Evolutionary conservation across 495 filamentous ascomycete species (phyloP), one percentile per base, ranked within the genome.

Genomic region (Aspergillus kassunensis): DNA sequence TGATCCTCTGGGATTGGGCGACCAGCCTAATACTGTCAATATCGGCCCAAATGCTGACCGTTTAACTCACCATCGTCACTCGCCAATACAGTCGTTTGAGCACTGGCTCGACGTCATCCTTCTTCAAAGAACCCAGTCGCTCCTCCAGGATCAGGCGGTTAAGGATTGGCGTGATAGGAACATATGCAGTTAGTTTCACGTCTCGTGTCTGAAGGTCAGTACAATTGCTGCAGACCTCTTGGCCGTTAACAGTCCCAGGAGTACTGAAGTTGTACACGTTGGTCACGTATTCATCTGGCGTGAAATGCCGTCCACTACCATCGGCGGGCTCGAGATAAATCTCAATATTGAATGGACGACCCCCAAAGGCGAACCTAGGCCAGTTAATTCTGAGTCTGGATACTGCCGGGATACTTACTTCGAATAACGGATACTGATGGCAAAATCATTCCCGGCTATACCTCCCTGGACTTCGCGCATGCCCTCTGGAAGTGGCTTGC

Each of bases 181-280:
- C 40, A 12, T 42, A 42, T 8, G 40, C 40, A 6, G 40, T 42
- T n/a, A 42, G 21, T 6, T 19, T 25, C 1, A 42, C 40, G 21
- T 42, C 40, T 13, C 21, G 20, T 23, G 21, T 10, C 13, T 42
- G 40, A 1, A 42, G 40, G 16, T 42, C 40, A 7, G 40, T 42
- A 7, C 40, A 42, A 13, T 42, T 42, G 13, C 40, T 42, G 11
- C 40, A 42, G 9, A 42, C 40, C 21, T 42, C 40, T n/a, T 42
- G 40, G 2, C 40, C 40, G 23, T 42, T 42, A n/a, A 27, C 21
- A 5, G 21, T 27, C 4, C 40, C 23, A 4, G 40, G 40, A 2
- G 21, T 42, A 25, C 40, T 42, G 40, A 42, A 42, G 40, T 42
- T 42, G 40, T 42, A 42, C 3, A 42, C 23, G 15, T 42, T 42